Evolutionary conservation across 495 filamentous ascomycete species (phyloP), one percentile per base, ranked within the genome.

Genomic region (Lophium mytilinum): DNA sequence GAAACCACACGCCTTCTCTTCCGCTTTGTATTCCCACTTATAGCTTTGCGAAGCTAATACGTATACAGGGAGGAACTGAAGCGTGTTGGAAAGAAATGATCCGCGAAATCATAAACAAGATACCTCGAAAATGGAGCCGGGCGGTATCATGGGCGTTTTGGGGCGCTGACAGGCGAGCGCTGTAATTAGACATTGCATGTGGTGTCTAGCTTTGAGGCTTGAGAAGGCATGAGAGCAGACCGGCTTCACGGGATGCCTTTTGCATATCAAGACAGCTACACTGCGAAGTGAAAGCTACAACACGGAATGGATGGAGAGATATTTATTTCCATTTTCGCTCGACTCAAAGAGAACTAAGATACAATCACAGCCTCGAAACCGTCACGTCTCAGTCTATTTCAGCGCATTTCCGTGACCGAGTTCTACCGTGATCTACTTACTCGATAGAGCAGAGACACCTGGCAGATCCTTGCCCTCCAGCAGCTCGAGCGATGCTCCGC

Each of bases 381-480:
- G 46, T 54, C 43, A 58, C 58, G 61, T 62, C n/a, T 56, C 43
- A 36, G 17, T 35, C 56, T 55, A 58, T 64, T 50, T 67, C 42
- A 56, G 34, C 54, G 36, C 52, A 41, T 59, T 58, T 53, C 45
- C 33, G 19, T 52, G 24, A n/a, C 41, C 19, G 34, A 37, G n/a
- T 45, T 48, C 24, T 37, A 53, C 34, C 56, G 57, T 37, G 42
- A 59, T 63, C 60, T 76, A 84, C 86, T 87, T 89, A 88, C 87
- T 90, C 75, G 89, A 95, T 76, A 99, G 83, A 68, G 92, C 91
- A 64, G 81, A 75, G 55, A 99, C 91, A 78, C 94, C 93, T 43
- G 94, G 94, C 62, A 99, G 76, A 45, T 88, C 93, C 80, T 97
- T 97, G 71, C 94, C 93, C 80, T 99, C 93, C 54, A 99, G 79